These are phyloP conservation scores for Falciphora oryzae DNA, from an alignment of 2,329 filamentous ascomycete genomes.

Conservation along the genomic window DNA sequence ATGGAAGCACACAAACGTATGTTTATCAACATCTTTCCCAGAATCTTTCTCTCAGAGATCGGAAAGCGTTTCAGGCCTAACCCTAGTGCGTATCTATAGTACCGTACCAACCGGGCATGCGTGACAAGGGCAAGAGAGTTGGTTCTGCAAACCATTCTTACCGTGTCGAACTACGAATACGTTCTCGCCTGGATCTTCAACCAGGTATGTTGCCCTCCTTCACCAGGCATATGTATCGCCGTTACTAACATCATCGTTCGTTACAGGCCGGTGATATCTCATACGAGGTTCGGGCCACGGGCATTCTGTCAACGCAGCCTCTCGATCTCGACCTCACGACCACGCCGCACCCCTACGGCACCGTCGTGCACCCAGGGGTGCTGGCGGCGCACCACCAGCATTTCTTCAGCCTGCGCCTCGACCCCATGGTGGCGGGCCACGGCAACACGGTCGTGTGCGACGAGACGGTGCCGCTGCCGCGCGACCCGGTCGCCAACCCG, in stretches of 20 bases:
- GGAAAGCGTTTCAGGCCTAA: no score
- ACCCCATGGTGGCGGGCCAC: constrained; percentile 57
- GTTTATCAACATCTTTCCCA: no score
- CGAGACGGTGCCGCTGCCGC: constrained; percentile 36
- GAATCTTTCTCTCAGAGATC: no score
- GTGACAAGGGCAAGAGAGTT: constrained; percentile 56
- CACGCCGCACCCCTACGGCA: constrained; percentile 49
- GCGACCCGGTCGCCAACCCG: constrained; percentile 37
- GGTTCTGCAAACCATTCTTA: constrained; percentile 64
- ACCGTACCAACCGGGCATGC: constrained; percentile 53
- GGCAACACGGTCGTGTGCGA: constrained; percentile 44
- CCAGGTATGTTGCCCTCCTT: constrained; percentile 25
- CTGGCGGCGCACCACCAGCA: constrained; percentile 67
- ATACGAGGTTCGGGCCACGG: constrained; percentile 59
- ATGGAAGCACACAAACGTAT: constrained; percentile 62
- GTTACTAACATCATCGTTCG: no score
- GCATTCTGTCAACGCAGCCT: constrained; percentile 56
- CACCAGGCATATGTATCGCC: no score
- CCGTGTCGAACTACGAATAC: constrained; percentile 66
- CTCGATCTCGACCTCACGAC: constrained; percentile 49
- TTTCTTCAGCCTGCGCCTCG: constrained; percentile 59
- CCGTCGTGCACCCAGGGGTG: constrained; percentile 57
- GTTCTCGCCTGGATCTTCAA: constrained; percentile 50
- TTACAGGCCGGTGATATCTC: constrained; percentile 47
- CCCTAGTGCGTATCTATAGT: constrained; percentile 19